These are phyloP conservation scores for Bacidia gigantensis DNA, from an alignment of 495 filamentous ascomycete species.

Conservation along the genomic window DNA sequence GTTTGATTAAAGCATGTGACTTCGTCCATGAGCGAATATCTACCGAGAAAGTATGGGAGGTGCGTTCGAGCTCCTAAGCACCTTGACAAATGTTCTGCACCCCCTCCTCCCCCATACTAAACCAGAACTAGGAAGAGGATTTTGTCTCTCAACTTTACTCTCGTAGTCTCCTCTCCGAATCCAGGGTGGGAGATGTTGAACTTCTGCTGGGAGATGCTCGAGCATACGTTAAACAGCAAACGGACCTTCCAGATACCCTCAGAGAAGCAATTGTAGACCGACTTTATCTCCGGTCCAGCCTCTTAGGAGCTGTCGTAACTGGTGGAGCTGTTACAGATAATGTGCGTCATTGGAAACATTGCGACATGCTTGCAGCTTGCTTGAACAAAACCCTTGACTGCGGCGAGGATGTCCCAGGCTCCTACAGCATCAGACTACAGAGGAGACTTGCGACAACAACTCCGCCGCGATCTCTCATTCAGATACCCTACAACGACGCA, in stretches of 20 bases:
- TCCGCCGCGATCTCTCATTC: constrained; percentile 80
- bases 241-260: constrained; percentile 35
- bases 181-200: constrained; percentile 43
- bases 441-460: constrained; percentile 80
- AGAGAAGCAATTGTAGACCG: constrained; percentile 47
- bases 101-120: constrained; percentile 19
- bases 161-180: constrained; percentile 52
- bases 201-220: constrained; percentile 48
- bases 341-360: not conserved
- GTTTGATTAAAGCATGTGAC: constrained; percentile 67
- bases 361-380: not conserved
- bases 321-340: too few relatives aligned
- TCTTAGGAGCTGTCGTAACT: constrained; percentile 46
- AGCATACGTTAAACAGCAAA: constrained; percentile 33
- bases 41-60: constrained; percentile 77
- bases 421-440: constrained; percentile 86
- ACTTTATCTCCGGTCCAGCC: constrained; percentile 47
- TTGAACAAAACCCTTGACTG: constrained; percentile 35
- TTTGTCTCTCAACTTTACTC: constrained; percentile 86
- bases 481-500: constrained; percentile 25
- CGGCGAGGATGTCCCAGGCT: constrained; percentile 53
- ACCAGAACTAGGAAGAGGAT: constrained; percentile 68
- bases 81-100: not conserved
- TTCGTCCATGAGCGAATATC: constrained; percentile 62
- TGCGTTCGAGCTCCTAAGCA: constrained; percentile 23